Conservation (phyloP, 805 yeast genomes). For the Brettanomyces custersianus region DNA sequence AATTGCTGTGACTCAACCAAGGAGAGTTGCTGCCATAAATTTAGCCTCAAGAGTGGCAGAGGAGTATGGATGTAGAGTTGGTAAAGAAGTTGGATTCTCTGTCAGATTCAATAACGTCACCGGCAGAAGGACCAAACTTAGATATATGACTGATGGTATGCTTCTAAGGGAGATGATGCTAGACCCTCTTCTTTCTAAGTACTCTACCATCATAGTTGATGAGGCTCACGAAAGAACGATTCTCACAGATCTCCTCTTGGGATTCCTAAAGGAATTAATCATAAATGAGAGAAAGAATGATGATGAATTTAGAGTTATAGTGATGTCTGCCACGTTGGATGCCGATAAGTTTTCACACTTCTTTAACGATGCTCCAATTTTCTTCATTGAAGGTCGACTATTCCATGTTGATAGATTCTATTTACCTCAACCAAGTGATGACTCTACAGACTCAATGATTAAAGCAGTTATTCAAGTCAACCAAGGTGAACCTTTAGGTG, state of each 20-base stretch:
- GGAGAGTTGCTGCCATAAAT: constrained; percentile 95
- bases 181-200: constrained; percentile 52
- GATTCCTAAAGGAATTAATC: constrained; percentile 69
- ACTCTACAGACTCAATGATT: constrained; percentile 72
- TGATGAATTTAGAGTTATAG: constrained; percentile 51
- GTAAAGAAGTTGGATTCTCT: constrained; percentile 82
- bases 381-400: constrained; percentile 84
- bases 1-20: constrained; percentile 92
- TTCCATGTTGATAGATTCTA: constrained; percentile 74
- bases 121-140: constrained; percentile 51
- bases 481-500: constrained; percentile 75
- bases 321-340: constrained; percentile 96
- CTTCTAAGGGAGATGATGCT: constrained; percentile 82
- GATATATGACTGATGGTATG: constrained; percentile 97
- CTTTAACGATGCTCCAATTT: constrained; percentile 71
- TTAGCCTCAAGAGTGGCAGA: constrained; percentile 88
- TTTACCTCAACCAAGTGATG: constrained; percentile 58
- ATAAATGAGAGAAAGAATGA: constrained; percentile 35
- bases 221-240: constrained; percentile 98
- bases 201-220: constrained; percentile 76
- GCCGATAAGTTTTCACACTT: constrained; percentile 80
- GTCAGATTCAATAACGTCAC: constrained; percentile 81
- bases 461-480: constrained; percentile 73
- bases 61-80: constrained; percentile 70
- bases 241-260: constrained; percentile 80